These are phyloP conservation scores for Vigna hirtella DNA, from an alignment of 306 rosid species.

Conservation along the genomic window DNA sequence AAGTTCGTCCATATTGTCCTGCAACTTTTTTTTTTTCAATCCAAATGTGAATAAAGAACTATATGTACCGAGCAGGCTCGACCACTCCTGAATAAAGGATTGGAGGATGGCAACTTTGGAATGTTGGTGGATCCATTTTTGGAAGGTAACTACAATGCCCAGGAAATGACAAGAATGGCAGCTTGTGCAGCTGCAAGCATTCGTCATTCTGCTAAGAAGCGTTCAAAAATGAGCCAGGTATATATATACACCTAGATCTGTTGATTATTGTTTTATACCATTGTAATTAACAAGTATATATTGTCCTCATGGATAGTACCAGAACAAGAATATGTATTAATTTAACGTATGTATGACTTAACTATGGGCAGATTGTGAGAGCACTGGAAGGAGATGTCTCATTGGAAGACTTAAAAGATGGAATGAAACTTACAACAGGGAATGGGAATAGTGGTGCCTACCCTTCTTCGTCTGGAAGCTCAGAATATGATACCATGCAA, in stretches of 20 bases:
- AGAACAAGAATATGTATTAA: no score
- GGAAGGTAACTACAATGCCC: slow-evolving; percentile 56
- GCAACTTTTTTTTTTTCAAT: not conserved
- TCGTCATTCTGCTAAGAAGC: slow-evolving; percentile 79
- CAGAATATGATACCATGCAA: slow-evolving; percentile 63
- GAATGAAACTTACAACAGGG: slow-evolving; percentile 43
- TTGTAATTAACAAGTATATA: no score
- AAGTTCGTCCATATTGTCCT: not conserved
- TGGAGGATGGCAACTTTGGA: slow-evolving; percentile 50
- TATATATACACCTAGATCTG: not conserved
- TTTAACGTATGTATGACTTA: not conserved
- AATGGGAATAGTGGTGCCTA: slow-evolving; percentile 16
- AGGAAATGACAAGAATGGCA: slow-evolving; percentile 76
- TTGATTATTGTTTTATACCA: not conserved
- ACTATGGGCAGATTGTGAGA: slow-evolving; percentile 61
- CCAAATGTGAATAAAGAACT: not conserved
- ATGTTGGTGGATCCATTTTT: slow-evolving; percentile 68
- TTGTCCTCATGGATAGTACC: no score
- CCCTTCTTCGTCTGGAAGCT: slow-evolving; percentile 46
- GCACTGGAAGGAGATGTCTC: slow-evolving; percentile 78
- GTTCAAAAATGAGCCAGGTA: slow-evolving; percentile 92
- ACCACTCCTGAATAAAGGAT: slow-evolving; percentile 58
- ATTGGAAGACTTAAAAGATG: slow-evolving; percentile 68
- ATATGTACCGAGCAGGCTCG: slow-evolving; percentile 63
- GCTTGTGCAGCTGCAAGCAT: slow-evolving; percentile 82